Conservation (phyloP, 495 filamentous ascomycete species). For the Chaetomium tenue region DNA sequence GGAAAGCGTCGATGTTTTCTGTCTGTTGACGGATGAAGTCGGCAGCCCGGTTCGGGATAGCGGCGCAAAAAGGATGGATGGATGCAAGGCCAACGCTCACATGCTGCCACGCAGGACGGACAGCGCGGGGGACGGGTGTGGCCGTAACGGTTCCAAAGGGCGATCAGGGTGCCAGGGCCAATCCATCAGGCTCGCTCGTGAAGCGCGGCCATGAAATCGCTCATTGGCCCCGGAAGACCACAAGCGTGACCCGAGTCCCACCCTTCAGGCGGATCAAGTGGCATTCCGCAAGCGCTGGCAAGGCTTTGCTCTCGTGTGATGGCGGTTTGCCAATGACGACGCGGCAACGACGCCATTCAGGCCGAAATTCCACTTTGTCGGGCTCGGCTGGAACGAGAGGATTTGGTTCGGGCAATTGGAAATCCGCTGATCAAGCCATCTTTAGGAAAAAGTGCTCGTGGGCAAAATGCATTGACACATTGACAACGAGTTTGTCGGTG, state of each 20-base stretch:
- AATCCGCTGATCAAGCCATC: no score
- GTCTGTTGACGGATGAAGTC: not conserved
- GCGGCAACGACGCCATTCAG: not conserved
- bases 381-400: not conserved
- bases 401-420: no score
- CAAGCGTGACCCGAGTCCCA: constrained; percentile 1
- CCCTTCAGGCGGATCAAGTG: not conserved
- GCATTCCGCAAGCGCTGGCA: not conserved
- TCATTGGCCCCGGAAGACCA: constrained; percentile 6
- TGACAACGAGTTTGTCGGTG: no score
- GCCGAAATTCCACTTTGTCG: not conserved
- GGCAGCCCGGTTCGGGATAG: not conserved
- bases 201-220: not conserved
- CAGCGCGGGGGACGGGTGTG: not conserved
- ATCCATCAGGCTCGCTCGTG: not conserved
- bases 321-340: not conserved
- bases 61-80: not conserved
- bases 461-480: no score
- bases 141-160: not conserved
- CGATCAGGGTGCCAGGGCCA: constrained; percentile 5
- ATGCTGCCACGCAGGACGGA: constrained; percentile 13
- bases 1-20: not conserved
- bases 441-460: no score
- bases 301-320: not conserved
- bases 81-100: constrained; percentile 11